Base-by-base conservation (phyloP, 352 stramenopile genomes). In the Pythium rhizo-oryzae region DNA sequence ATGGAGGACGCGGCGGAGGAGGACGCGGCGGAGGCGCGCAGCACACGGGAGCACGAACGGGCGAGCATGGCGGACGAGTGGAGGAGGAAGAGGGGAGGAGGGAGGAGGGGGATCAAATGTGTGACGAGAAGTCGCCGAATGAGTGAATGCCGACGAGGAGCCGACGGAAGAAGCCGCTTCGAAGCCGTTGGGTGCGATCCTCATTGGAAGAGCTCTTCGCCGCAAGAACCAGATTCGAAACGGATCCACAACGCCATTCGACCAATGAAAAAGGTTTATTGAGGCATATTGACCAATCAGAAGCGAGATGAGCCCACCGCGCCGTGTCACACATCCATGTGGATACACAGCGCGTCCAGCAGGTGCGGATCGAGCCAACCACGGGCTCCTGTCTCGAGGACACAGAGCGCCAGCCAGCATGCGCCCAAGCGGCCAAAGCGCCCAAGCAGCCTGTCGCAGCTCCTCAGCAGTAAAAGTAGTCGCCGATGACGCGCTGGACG, bases 401-500 rank as follows among this genome's bases (percentile, higher is more conserved):
- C 54, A 70, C 63, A 62, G 59, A 66, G 41, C 43, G 19, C 23
- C 39, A 33, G 28, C 28, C 28, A 33, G 28, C 28, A 33, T 33
- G 28, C 28, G 28, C 28, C 28, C 2, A 33, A 33, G 28, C 2
- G 6, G 28, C 28, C 28, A 33, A 33, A 33, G 28, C 28, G 28
- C 3, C 28, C 28, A 33, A 33, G 15, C 11, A 25, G 25, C 30
- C 49, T 54, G 56, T 58, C 35, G 64, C 55, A 56, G 33, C 43
- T 28, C 33, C n/a, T 71, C 59, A 71, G 58, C 65, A 71, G 47
- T 71, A 71, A 62, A 62, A 71, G 58, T 50, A 71, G 58, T 62
- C 58, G 16, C 52, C 65, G 44, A 67, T n/a, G 25, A 52, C 21
- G 57, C 65, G 65, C 30, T 66, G 47, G 51, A 71, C 58, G 23